phyloP scores from a whole-genome alignment of 140 eudicot species.

The Anethum foeniculum region DNA sequence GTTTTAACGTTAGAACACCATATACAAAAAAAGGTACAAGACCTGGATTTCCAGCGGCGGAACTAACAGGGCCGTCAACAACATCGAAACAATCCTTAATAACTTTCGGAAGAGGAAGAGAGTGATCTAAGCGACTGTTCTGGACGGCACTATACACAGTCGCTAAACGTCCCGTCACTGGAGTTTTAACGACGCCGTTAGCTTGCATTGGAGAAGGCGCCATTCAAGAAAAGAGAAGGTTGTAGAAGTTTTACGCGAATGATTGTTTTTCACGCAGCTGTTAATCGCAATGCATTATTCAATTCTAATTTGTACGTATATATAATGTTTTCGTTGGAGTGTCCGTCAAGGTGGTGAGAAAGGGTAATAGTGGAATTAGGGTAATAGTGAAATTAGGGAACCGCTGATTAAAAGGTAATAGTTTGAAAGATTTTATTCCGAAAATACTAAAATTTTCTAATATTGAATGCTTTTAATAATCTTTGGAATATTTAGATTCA shows the following conservation, averaged over 20 bases:
- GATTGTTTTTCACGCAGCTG: background rate
- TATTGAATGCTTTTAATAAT: background rate
- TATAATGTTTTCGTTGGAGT: constrained; percentile 22
- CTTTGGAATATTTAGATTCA: background rate
- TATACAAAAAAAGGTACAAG: background rate
- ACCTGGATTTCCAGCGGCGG: constrained; percentile 66
- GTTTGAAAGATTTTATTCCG: background rate
- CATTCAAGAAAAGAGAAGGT: constrained; percentile 21
- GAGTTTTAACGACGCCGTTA: constrained; percentile 41
- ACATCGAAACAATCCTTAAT: constrained; percentile 40
- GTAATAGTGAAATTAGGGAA: background rate
- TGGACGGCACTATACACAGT: constrained; percentile 86
- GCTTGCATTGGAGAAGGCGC: constrained; percentile 37
- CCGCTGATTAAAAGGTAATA: background rate
- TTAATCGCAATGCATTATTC: background rate
- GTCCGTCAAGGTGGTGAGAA: constrained; percentile 19
- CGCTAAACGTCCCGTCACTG: constrained; percentile 43
- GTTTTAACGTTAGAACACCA: background rate
- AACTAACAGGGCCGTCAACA: constrained; percentile 55
- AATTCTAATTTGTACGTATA: background rate
- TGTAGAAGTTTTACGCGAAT: background rate
- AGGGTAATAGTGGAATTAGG: constrained; percentile 1
- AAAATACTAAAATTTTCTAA: too few species aligned
- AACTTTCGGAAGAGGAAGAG: constrained; percentile 66
- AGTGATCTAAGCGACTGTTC: constrained; percentile 77